phyloP scores from a whole-genome alignment of 495 filamentous ascomycete genomes.

The Penicillium ucsense region DNA sequence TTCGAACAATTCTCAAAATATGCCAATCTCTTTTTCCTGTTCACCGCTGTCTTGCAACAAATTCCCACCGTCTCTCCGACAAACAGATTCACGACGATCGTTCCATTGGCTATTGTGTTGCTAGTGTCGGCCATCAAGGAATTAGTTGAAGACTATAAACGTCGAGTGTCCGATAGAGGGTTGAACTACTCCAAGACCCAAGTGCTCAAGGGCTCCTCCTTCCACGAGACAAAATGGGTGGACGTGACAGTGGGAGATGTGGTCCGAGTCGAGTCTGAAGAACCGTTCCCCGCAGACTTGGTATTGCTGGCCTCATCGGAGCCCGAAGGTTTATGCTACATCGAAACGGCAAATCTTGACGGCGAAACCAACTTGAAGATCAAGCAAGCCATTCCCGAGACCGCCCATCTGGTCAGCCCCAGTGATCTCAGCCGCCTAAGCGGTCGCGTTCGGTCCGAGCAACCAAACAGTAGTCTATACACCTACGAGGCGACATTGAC shows the following conservation, averaged over 20 bases:
- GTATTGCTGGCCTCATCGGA: conserved; percentile 90
- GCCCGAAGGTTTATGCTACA: conserved; percentile 96
- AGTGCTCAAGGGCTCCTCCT: conserved; percentile 74
- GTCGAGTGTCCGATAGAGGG: conserved; percentile 75
- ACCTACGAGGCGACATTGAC: conserved; percentile 97
- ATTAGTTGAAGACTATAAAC: conserved; percentile 84
- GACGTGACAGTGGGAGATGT: conserved; percentile 92
- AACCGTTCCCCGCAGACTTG: conserved; percentile 92
- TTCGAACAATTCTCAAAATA: conserved; percentile 99
- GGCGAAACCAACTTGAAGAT: conserved; percentile 99
- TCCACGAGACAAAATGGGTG: conserved; percentile 84
- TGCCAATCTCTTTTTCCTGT: conserved; percentile 98
- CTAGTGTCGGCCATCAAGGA: conserved; percentile 93
- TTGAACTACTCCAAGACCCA: conserved; percentile 84
- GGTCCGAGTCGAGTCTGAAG: conserved; percentile 87
- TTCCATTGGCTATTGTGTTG: conserved; percentile 79
- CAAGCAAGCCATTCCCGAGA: conserved; percentile 96
- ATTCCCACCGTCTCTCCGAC: conserved; percentile 93
- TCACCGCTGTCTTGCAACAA: conserved; percentile 91
- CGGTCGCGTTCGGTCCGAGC: conserved; percentile 84
- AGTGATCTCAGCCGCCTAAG: conserved; percentile 78
- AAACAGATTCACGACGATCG: conserved; percentile 92
- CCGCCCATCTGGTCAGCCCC: conserved; percentile 75
- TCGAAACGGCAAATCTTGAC: conserved; percentile 96
- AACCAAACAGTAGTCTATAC: conserved; percentile 97